These are phyloP conservation scores for Yamadazyma atlantica DNA, from an alignment of 1,139 yeast genomes.

Conservation along the genomic window DNA sequence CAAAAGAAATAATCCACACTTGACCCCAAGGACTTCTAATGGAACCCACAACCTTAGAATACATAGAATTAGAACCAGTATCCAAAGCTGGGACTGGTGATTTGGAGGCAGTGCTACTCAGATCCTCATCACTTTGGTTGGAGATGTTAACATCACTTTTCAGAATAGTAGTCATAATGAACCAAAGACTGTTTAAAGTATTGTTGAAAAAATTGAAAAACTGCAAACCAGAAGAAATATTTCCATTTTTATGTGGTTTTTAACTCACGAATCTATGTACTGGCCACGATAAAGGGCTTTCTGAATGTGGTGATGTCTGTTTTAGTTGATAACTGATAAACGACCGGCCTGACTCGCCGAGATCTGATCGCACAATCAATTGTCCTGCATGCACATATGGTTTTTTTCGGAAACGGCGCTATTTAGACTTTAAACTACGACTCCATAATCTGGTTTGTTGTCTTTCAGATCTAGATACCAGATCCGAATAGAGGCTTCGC, in stretches of 20 bases:
- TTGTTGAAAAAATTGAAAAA: background rate
- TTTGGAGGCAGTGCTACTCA: constrained; percentile 1
- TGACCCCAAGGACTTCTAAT: constrained; percentile 20
- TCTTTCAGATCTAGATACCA: no score
- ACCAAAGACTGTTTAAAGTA: background rate
- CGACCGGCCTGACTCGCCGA: constrained; percentile 1
- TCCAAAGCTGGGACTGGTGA: background rate
- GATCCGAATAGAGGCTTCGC: no score
- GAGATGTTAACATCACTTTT: constrained; percentile 1
- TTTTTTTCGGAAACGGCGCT: no score
- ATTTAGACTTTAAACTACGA: background rate
- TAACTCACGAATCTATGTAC: background rate
- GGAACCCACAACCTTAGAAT: background rate
- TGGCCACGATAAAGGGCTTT: background rate
- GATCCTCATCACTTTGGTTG: constrained; percentile 1
- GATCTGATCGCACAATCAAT: background rate
- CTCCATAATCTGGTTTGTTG: no score
- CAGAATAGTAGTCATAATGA: background rate
- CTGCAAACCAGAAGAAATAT: background rate
- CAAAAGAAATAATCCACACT: constrained; percentile 45
- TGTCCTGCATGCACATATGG: background rate
- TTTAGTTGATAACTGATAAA: background rate
- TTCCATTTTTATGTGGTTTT: constrained; percentile 1
- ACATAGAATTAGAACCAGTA: background rate
- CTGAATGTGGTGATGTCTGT: background rate